Evolutionary conservation across 2,329 filamentous ascomycete species (phyloP).

Genomic region (Cladosporium halotolerans): DNA sequence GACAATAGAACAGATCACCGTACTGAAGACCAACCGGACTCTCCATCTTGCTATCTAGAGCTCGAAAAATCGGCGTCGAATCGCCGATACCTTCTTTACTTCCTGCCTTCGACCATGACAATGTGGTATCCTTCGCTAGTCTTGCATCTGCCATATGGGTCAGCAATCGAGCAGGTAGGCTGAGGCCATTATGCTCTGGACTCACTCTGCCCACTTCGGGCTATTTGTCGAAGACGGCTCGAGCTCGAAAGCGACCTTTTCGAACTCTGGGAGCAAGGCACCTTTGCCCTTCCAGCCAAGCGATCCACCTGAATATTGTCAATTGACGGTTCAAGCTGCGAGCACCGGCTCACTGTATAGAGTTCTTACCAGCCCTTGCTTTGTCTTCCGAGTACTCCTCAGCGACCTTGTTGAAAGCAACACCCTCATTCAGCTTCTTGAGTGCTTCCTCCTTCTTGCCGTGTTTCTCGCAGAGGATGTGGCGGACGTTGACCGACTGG

Average conservation of each 20-base stretch:
- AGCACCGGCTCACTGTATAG: not conserved
- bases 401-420: constrained; percentile 70
- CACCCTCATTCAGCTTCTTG: constrained; percentile 58
- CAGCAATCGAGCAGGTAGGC: not conserved
- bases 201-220: constrained; percentile 57
- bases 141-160: constrained; percentile 44
- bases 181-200: not conserved
- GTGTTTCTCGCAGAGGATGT: constrained; percentile 73
- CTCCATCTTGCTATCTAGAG: too few relatives aligned
- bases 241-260: constrained; percentile 64
- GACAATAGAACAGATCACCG: too few relatives aligned
- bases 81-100: constrained; percentile 31
- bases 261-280: constrained; percentile 61
- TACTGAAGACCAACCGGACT: too few relatives aligned
- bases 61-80: too few relatives aligned
- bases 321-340: not conserved
- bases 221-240: constrained; percentile 58
- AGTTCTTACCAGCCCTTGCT: constrained; percentile 50
- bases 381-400: constrained; percentile 71
- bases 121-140: constrained; percentile 74
- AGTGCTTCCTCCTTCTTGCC: constrained; percentile 71
- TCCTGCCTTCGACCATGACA: constrained; percentile 67
- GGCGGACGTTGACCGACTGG: constrained; percentile 65
- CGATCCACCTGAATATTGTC: constrained; percentile 50
- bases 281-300: constrained; percentile 69